A percentile compares a stretch with the other conserved stretches of the same genome.
phyloP scores from a whole-genome alignment of 2,329 filamentous ascomycete genomes.

The Neopestalotiopsis sp. region DNA sequence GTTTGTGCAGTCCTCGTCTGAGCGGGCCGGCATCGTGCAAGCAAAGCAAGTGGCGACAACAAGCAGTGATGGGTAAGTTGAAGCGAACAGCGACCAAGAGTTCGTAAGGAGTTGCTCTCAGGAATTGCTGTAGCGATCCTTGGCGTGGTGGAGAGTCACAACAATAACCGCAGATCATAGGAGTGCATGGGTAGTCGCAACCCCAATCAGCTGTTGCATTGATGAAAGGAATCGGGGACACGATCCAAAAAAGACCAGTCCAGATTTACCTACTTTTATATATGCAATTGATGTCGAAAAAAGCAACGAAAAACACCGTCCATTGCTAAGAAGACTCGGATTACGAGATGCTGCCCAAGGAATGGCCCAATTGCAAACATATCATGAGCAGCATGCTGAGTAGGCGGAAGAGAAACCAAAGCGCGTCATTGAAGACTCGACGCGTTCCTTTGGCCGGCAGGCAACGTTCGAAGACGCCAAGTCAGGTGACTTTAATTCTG shows the following conservation, averaged over 20 bases:
- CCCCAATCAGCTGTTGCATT: too few relatives aligned
- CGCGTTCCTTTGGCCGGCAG: background rate
- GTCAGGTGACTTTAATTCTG: conserved; percentile 12
- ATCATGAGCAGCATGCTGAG: background rate
- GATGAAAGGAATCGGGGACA: too few relatives aligned
- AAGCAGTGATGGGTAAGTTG: background rate
- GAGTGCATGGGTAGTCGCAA: too few relatives aligned
- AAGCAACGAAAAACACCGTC: too few relatives aligned
- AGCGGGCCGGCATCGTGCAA: conserved; percentile 13
- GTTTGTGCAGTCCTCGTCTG: conserved; percentile 61
- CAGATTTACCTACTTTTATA: too few relatives aligned
- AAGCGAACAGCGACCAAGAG: background rate
- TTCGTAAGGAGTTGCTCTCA: background rate
- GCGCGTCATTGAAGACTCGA: background rate
- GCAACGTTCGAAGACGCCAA: conserved; percentile 6
- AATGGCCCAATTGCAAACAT: background rate
- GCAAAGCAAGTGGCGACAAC: background rate
- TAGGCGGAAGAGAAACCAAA: background rate
- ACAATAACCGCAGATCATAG: background rate
- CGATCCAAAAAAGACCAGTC: too few relatives aligned
- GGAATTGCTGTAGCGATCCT: background rate
- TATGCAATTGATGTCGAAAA: too few relatives aligned
- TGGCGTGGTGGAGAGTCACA: background rate
- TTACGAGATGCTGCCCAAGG: background rate
- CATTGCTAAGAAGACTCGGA: too few relatives aligned